Evolutionary conservation across 2,329 filamentous ascomycete genomes (phyloP).

Genomic region (Ceratocystis lukuohia): DNA sequence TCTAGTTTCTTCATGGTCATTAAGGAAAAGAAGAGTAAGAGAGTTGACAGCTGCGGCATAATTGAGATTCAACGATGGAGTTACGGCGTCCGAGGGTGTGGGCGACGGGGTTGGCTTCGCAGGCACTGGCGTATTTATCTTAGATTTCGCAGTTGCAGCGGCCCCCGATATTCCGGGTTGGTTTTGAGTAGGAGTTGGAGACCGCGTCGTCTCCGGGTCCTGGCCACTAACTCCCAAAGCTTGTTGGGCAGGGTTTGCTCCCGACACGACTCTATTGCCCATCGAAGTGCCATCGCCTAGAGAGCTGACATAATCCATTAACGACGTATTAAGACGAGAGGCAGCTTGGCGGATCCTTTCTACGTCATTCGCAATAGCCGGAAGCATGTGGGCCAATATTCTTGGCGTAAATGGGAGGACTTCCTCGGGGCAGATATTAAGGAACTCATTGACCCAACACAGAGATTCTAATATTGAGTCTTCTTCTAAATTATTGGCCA

Average conservation of each 20-base stretch:
- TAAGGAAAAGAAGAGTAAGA: conserved; percentile 82
- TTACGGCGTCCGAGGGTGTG: background rate
- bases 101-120: conserved; percentile 24
- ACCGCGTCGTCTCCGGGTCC: conserved; percentile 8
- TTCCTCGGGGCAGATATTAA: conserved; percentile 94
- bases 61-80: conserved; percentile 52
- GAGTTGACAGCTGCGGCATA: conserved; percentile 91
- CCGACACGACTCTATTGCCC: background rate
- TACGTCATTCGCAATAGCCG: conserved; percentile 82
- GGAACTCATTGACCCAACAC: conserved; percentile 89
- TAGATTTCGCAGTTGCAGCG: background rate
- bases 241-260: background rate
- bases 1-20: conserved; percentile 90
- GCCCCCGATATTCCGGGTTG: background rate
- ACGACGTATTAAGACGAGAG: conserved; percentile 71
- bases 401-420: conserved; percentile 90
- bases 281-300: conserved; percentile 29
- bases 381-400: conserved; percentile 79
- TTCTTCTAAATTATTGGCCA: conserved; percentile 47
- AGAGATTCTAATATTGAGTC: conserved; percentile 83
- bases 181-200: conserved; percentile 15
- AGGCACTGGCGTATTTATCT: background rate
- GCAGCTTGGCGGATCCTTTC: conserved; percentile 83
- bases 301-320: conserved; percentile 91
- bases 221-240: background rate